Percentiles rank a stretch among this genome's conserved stretches.
Conservation (phyloP, 352 stramenopile species). For the Globisporangium cylindrosporum region DNA sequence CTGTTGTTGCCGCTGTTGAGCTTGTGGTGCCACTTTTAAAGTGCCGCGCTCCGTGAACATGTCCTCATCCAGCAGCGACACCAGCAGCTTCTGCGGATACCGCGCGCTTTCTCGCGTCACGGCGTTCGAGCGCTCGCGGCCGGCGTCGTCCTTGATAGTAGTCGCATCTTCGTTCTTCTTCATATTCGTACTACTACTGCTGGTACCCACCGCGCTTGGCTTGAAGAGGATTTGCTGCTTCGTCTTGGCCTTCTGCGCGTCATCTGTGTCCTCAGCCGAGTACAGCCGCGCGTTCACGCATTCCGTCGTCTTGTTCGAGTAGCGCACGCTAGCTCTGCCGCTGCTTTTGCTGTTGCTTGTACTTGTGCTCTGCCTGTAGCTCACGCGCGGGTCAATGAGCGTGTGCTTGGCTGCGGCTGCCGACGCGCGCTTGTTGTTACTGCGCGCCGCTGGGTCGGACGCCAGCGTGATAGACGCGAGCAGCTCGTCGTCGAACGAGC, state of each 20-base stretch:
- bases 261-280: slow-evolving; percentile 17
- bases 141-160: slow-evolving; percentile 11
- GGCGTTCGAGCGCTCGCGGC: slow-evolving; percentile 11
- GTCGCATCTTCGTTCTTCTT: slow-evolving; percentile 21
- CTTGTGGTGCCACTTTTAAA: background rate
- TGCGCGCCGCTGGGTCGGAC: slow-evolving; percentile 1
- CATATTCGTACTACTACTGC: slow-evolving; percentile 11
- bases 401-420: slow-evolving; percentile 7
- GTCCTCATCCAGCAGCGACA: slow-evolving; percentile 34
- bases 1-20: background rate
- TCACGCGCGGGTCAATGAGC: slow-evolving; percentile 19
- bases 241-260: slow-evolving; percentile 12
- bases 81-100: slow-evolving; percentile 15
- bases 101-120: slow-evolving; percentile 13
- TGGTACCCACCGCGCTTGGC: background rate
- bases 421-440: background rate
- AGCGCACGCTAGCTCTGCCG: background rate
- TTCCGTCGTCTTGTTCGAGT: background rate
- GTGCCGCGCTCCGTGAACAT: slow-evolving; percentile 11
- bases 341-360: background rate
- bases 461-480: slow-evolving; percentile 38
- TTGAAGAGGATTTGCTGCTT: background rate
- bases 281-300: slow-evolving; percentile 18
- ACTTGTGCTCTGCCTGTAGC: slow-evolving; percentile 1
- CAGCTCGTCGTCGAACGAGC: slow-evolving; percentile 34